phyloP scores from a whole-genome alignment of 306 rosid genomes.

The Glycine tomentella region DNA sequence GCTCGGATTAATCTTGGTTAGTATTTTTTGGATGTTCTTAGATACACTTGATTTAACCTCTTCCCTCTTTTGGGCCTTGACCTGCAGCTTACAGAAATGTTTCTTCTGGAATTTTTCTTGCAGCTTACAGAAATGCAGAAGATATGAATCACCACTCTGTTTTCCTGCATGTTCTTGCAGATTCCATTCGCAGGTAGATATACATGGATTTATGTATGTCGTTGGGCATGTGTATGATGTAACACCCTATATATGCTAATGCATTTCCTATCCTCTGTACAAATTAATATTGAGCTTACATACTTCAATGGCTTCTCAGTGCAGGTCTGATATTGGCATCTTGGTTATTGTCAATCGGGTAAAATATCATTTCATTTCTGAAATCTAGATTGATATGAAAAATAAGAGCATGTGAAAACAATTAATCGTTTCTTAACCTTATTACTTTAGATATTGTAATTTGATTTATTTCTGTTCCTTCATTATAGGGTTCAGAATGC shows the following conservation, averaged over 20 bases:
- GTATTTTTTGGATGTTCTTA: constrained; percentile 42
- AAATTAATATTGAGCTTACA: constrained; percentile 53
- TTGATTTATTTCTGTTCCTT: constrained; percentile 40
- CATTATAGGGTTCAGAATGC: constrained; percentile 91
- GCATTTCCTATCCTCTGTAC: constrained; percentile 33
- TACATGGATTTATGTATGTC: constrained; percentile 11
- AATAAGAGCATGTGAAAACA: background rate
- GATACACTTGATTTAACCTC: constrained; percentile 36
- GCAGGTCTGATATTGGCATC: constrained; percentile 98
- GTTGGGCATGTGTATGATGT: constrained; percentile 28
- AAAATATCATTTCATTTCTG: constrained; percentile 47
- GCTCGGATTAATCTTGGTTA: constrained; percentile 93
- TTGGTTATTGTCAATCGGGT: constrained; percentile 96
- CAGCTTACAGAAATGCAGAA: constrained; percentile 97
- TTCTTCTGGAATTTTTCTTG: constrained; percentile 43
- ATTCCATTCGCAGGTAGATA: constrained; percentile 95
- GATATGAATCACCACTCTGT: constrained; percentile 97
- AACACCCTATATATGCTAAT: constrained; percentile 17
- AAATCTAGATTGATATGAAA: constrained; percentile 10
- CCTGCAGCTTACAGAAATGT: constrained; percentile 11
- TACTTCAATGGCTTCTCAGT: constrained; percentile 72
- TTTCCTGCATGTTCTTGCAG: constrained; percentile 93
- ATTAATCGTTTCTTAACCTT: background rate
- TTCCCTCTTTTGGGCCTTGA: constrained; percentile 33
- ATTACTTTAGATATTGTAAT: constrained; percentile 35